These are phyloP conservation scores for Colletotrichum scovillei DNA, from an alignment of 2,329 filamentous ascomycete species.

Conservation along the genomic window DNA sequence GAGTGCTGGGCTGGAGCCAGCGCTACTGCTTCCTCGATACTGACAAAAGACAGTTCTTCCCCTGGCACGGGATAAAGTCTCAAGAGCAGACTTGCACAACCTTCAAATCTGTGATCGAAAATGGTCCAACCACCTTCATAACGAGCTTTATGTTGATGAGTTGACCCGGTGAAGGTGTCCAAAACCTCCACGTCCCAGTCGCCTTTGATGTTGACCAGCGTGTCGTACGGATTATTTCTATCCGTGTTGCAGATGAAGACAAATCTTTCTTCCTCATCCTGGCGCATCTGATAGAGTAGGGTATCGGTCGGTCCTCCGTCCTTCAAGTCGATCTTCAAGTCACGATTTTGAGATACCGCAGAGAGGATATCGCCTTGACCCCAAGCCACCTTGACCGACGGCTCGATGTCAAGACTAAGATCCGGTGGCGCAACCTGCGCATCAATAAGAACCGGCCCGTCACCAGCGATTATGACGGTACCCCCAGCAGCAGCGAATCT, in stretches of 20 bases:
- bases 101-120: conserved; percentile 42
- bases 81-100: conserved; percentile 43
- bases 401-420: background rate
- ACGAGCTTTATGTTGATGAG: conserved; percentile 11
- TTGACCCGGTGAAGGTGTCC: conserved; percentile 42
- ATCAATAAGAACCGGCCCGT: background rate
- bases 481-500: conserved; percentile 37
- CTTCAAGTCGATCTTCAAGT: conserved; percentile 1
- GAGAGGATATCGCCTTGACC: background rate
- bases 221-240: conserved; percentile 36
- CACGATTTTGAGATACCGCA: background rate
- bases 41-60: background rate
- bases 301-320: conserved; percentile 26
- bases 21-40: background rate
- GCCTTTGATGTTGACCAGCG: conserved; percentile 40
- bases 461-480: conserved; percentile 19
- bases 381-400: conserved; percentile 1
- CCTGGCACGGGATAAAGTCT: conserved; percentile 25
- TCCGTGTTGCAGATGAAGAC: conserved; percentile 47
- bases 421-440: background rate
- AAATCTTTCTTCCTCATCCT: conserved; percentile 42
- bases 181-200: conserved; percentile 41
- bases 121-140: conserved; percentile 38
- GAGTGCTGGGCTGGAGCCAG: background rate
- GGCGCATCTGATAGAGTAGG: conserved; percentile 44